Conservation (phyloP, 2,329 filamentous ascomycete genomes). For the Apiospora hydei region DNA sequence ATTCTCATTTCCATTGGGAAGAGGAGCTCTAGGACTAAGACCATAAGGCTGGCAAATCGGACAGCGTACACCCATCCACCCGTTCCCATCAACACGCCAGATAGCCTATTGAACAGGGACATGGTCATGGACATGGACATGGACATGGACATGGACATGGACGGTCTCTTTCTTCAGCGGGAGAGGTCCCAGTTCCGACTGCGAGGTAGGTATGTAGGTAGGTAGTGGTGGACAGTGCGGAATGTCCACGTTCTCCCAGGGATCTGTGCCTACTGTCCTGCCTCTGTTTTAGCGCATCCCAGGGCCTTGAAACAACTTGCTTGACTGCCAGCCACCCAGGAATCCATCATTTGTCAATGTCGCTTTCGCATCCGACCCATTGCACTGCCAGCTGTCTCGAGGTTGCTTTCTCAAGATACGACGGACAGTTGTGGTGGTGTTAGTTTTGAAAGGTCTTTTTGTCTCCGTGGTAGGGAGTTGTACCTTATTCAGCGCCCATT, state of each 20-base stretch:
- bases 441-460: background rate
- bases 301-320: background rate
- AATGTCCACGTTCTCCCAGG: background rate
- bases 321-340: constrained; percentile 1
- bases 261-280: background rate
- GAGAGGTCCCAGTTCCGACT: background rate
- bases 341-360: background rate
- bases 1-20: background rate
- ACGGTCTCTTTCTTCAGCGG: background rate
- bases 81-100: background rate
- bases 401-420: background rate
- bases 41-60: constrained; percentile 21
- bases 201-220: background rate
- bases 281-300: background rate
- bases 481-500: constrained; percentile 2
- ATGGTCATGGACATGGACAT: background rate
- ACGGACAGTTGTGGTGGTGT: background rate
- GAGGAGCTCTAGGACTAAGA: constrained; percentile 1
- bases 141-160: background rate
- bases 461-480: background rate
- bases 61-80: background rate
- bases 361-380: background rate
- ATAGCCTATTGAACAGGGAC: background rate
- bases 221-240: background rate
- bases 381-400: constrained; percentile 9